Base-by-base conservation (phyloP, 495 filamentous ascomycete species). In the Xylaria longipes region DNA sequence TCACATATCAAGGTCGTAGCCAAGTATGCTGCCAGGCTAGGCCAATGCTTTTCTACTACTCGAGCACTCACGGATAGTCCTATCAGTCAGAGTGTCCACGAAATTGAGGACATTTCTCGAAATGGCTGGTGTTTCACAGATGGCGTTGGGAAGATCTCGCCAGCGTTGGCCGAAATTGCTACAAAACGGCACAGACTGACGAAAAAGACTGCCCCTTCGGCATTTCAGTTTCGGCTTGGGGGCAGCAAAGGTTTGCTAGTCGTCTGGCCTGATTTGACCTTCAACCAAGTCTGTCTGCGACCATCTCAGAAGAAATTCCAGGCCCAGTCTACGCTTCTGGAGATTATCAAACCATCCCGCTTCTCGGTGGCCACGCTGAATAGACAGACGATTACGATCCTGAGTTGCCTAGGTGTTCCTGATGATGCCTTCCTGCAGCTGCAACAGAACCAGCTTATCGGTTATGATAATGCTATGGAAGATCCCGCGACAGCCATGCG, bases 41-140 rank as follows among this genome's bases (percentile, higher is more conserved):
- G 97, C 0, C 97, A 98, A 81, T 97, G 94, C 78, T 98, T 98
- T 78, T 98, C 96, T 0, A 98, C 96, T 0, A 98, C 96, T 0
- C 85, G 92, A 58, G 89, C 91, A 31, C 80, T 83, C 0, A 73
- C 57, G 8, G n/a, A 74, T 52, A 77, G 72, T n/a, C 77, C 77
- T 1, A 79, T 79, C 39, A 74, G 77, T 11, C 71, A 77, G 20
- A 71, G 70, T 8, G 80, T 84, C 8, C 81, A 82, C 25, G 75
- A 80, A 3, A 89, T 91, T 15, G 68, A 82, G 2, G 96, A 98
- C 69, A 84, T 97, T 8, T 82, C 87, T 46, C 85, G 86, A 7
- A 89, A 91, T 58, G 87, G 84, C 0, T 90, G 86, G 77, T 89
- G 79, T 61, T 98, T 98, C 78, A 94, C 94, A 1, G 96, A 99